These are phyloP conservation scores for Aspergillus quadricinctus DNA, from an alignment of 2,329 filamentous ascomycete genomes.

Conservation along the genomic window DNA sequence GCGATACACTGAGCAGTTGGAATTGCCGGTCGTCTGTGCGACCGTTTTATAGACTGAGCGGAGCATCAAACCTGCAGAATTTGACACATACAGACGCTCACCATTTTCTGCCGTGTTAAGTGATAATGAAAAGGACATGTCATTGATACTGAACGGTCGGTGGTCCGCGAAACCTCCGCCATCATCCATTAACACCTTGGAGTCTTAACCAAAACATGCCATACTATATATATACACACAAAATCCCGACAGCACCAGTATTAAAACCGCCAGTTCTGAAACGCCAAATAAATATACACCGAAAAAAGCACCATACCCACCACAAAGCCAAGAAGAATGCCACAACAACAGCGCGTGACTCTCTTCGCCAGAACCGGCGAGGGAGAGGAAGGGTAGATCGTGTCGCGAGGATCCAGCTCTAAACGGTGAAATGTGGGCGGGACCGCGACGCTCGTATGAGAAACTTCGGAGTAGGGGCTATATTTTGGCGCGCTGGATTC, in stretches of 20 bases:
- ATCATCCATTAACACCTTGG: not conserved
- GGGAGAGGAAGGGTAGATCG: not conserved
- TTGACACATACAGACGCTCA: not conserved
- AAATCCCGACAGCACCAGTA: not conserved
- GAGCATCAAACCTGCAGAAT: not conserved
- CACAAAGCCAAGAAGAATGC: not conserved
- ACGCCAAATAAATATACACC: not conserved
- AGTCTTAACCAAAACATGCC: not conserved
- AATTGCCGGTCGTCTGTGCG: not conserved
- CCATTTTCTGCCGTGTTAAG: not conserved
- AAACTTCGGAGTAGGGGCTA: not conserved
- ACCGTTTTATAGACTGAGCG: not conserved
- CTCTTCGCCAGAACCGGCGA: not conserved
- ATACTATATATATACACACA: not conserved
- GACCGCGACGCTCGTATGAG: not conserved
- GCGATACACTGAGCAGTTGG: not conserved
- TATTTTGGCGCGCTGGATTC: not conserved
- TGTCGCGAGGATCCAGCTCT: not conserved
- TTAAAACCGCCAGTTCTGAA: not conserved
- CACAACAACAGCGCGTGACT: not conserved
- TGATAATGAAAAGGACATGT: not conserved
- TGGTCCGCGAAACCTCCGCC: too few species aligned
- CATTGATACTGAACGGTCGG: not conserved
- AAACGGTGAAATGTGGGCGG: not conserved
- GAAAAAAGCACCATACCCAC: not conserved